Percentiles rank a stretch among this genome's conserved stretches.
Conservation (phyloP, 208 protist species). For the Trypanosoma conorhini region DNA sequence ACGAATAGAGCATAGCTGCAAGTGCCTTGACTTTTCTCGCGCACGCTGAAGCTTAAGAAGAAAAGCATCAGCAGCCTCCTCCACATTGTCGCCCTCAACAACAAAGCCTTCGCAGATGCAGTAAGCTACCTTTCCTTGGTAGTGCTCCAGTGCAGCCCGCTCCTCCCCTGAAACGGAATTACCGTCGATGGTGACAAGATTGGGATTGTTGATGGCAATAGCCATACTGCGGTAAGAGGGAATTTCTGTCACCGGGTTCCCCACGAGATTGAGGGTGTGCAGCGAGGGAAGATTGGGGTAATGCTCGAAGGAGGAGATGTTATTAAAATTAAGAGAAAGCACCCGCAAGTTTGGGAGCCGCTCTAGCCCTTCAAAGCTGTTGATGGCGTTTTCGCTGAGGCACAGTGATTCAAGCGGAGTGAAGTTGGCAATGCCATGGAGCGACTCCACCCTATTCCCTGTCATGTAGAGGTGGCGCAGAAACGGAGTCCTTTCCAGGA, state of each 20-base stretch:
- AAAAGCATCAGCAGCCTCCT: slow-evolving; percentile 81
- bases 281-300: slow-evolving; percentile 85
- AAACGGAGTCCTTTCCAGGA: slow-evolving; percentile 74
- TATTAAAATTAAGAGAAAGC: slow-evolving; percentile 94
- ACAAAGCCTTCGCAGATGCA: slow-evolving; percentile 92
- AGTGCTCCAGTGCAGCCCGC: slow-evolving; percentile 82
- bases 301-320: slow-evolving; percentile 85
- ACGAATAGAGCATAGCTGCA: slow-evolving; percentile 88
- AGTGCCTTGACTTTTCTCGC: slow-evolving; percentile 56
- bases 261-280: slow-evolving; percentile 91
- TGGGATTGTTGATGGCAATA: slow-evolving; percentile 79
- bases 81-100: slow-evolving; percentile 83
- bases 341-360: slow-evolving; percentile 88
- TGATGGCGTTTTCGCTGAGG: slow-evolving; percentile 92
- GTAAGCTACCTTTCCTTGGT: slow-evolving; percentile 88
- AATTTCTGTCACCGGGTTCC: slow-evolving; percentile 87
- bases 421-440: slow-evolving; percentile 82
- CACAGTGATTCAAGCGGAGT: slow-evolving; percentile 86
- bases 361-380: slow-evolving; percentile 87
- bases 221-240: slow-evolving; percentile 91
- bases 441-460: slow-evolving; percentile 90
- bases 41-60: slow-evolving; percentile 85
- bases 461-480: slow-evolving; percentile 93
- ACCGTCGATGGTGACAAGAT: slow-evolving; percentile 88
- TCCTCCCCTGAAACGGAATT: slow-evolving; percentile 86